phyloP scores from a whole-genome alignment of 192 early-diverging fungal species.

The Coemansia sp. region DNA sequence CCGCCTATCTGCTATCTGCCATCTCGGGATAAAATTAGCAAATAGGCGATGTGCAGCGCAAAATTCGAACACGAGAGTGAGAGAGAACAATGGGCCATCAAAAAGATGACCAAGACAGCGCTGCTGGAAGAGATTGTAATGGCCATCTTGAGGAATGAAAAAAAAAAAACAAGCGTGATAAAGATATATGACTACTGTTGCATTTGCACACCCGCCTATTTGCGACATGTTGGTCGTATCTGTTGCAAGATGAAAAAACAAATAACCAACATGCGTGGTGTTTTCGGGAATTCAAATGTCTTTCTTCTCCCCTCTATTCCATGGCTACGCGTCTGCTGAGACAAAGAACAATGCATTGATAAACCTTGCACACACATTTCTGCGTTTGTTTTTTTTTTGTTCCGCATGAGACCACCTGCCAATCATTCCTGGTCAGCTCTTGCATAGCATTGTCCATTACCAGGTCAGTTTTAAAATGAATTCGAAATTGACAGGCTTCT shows the following conservation, averaged over 20 bases:
- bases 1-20: background rate
- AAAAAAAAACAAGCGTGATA: background rate
- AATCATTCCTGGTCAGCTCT: background rate
- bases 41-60: background rate
- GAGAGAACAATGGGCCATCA: background rate
- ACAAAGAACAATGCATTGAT: slow-evolving; percentile 4
- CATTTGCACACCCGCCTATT: background rate
- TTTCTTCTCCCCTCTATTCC: background rate
- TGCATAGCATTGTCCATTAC: background rate
- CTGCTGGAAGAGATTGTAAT: background rate
- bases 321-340: slow-evolving; percentile 1
- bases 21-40: background rate
- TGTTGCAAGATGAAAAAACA: background rate
- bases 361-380: background rate
- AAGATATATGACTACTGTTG: background rate
- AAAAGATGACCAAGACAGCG: background rate
- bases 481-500: background rate
- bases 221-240: background rate
- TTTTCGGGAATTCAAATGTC: background rate
- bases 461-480: background rate
- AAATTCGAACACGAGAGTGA: background rate
- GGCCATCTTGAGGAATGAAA: background rate
- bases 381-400: background rate
- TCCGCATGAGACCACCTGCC: slow-evolving; percentile 9
- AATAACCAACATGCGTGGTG: background rate